A percentile compares a stretch with the other conserved stretches of the same genome.
phyloP scores from a whole-genome alignment of 345 rosid genomes.

The Cardamine resedifolia region DNA sequence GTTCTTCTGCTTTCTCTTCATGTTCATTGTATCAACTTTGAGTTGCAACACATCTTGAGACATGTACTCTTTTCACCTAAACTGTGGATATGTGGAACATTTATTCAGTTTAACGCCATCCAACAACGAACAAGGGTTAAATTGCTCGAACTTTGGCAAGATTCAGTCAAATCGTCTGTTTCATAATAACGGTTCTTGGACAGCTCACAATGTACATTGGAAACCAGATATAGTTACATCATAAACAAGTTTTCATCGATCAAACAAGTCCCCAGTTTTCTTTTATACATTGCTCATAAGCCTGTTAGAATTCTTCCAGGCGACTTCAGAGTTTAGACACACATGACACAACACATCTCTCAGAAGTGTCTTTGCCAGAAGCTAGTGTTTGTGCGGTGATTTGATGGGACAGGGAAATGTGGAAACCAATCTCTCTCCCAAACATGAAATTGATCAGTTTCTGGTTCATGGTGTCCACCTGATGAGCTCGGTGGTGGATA shows the following conservation, averaged over 20 bases:
- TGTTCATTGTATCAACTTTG: slow-evolving; percentile 7
- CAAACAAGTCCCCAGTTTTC: slow-evolving; percentile 35
- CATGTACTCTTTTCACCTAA: slow-evolving; percentile 1
- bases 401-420: slow-evolving; percentile 27
- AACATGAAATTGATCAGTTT: slow-evolving; percentile 32
- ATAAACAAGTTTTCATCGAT: slow-evolving; percentile 32
- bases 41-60: slow-evolving; percentile 12
- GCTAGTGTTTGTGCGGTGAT: slow-evolving; percentile 22
- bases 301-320: slow-evolving; percentile 26
- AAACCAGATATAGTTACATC: slow-evolving; percentile 35
- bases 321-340: slow-evolving; percentile 5
- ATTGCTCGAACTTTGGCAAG: background rate
- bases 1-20: slow-evolving; percentile 15
- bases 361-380: slow-evolving; percentile 40
- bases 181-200: background rate
- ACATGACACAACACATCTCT: slow-evolving; percentile 19
- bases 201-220: slow-evolving; percentile 36
- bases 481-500: slow-evolving; percentile 51
- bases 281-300: slow-evolving; percentile 36
- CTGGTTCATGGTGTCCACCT: slow-evolving; percentile 47
- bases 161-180: background rate
- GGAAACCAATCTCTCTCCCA: slow-evolving; percentile 48
- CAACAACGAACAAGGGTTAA: background rate
- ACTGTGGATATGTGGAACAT: slow-evolving; percentile 2
- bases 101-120: background rate